A percentile compares a stretch with the other conserved stretches of the same genome.
phyloP scores from a whole-genome alignment of 495 filamentous ascomycete species.

The Penicillium flavigenum region DNA sequence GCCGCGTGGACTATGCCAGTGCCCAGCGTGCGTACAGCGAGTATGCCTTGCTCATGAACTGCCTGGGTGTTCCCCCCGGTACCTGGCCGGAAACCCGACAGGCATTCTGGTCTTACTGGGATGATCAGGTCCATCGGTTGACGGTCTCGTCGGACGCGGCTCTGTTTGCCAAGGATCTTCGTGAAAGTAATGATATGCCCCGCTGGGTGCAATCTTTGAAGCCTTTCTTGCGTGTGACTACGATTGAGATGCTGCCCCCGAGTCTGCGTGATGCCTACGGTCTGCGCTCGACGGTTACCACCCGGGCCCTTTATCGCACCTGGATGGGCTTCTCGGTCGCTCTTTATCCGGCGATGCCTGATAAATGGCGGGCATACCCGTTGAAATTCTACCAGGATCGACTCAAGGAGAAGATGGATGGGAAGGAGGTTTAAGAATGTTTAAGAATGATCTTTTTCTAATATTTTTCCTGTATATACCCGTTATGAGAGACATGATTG shows the following conservation, averaged over 20 bases:
- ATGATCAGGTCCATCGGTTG: slow-evolving; percentile 33
- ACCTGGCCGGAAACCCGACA: slow-evolving; percentile 36
- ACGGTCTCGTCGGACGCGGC: slow-evolving; percentile 37
- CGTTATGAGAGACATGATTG: slow-evolving; percentile 8
- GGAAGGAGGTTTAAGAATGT: slow-evolving; percentile 19
- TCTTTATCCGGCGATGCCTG: slow-evolving; percentile 43
- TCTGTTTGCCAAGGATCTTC: slow-evolving; percentile 34
- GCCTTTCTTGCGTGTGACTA: slow-evolving; percentile 36
- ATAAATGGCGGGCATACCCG: slow-evolving; percentile 32
- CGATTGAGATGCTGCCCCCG: slow-evolving; percentile 46
- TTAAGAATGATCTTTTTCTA: background rate
- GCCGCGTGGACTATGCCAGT: slow-evolving; percentile 35
- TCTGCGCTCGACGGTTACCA: slow-evolving; percentile 33
- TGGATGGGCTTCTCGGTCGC: slow-evolving; percentile 40
- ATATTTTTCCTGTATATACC: slow-evolving; percentile 9
- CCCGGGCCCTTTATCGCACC: slow-evolving; percentile 35
- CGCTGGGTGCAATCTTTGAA: slow-evolving; percentile 37
- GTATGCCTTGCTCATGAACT: slow-evolving; percentile 34
- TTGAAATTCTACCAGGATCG: slow-evolving; percentile 34
- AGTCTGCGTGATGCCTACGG: slow-evolving; percentile 40
- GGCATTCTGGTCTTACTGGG: slow-evolving; percentile 46
- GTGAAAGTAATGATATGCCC: slow-evolving; percentile 31
- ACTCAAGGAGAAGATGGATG: slow-evolving; percentile 32
- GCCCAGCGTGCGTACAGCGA: slow-evolving; percentile 41
- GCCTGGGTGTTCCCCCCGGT: slow-evolving; percentile 30